phyloP scores from a whole-genome alignment of 768 basidiomycete species.

The Leucocoprinus leucothites region DNA sequence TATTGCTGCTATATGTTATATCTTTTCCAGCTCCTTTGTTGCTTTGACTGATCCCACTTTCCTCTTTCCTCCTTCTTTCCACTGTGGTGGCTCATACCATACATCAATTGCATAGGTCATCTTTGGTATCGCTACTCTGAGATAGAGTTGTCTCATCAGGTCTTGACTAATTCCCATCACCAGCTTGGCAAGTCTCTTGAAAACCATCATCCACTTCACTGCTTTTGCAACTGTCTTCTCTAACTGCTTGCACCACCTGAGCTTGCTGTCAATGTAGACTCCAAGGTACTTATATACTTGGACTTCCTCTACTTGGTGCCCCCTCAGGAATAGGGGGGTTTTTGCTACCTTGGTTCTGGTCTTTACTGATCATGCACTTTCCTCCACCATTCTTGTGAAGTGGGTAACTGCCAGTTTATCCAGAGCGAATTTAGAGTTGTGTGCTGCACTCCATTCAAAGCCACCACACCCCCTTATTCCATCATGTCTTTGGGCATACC shows the following conservation, averaged over 20 bases:
- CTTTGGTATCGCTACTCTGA: constrained; percentile 22
- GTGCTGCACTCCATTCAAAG: constrained; percentile 22
- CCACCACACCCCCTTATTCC: constrained; percentile 17
- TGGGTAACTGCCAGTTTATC: constrained; percentile 28
- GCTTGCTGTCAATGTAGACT: constrained; percentile 19
- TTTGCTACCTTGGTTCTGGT: not conserved
- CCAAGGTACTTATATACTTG: constrained; percentile 25
- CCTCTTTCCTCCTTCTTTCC: not conserved
- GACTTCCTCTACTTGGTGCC: constrained; percentile 13
- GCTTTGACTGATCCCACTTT: constrained; percentile 13
- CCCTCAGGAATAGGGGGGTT: constrained; percentile 9
- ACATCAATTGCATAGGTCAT: constrained; percentile 23
- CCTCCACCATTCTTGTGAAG: constrained; percentile 13
- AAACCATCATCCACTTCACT: constrained; percentile 13
- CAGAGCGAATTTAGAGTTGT: constrained; percentile 29
- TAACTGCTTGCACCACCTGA: constrained; percentile 15
- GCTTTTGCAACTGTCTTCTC: constrained; percentile 12
- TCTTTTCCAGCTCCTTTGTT: constrained; percentile 11
- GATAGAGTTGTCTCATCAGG: constrained; percentile 21
- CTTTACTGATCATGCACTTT: not conserved
- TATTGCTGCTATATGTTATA: constrained; percentile 19
- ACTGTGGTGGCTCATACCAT: constrained; percentile 19
- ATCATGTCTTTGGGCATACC: constrained; percentile 23
- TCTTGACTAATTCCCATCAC: constrained; percentile 15
- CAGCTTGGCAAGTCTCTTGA: constrained; percentile 15